Percentiles rank a stretch among this genome's conserved stretches.
These are phyloP conservation scores for Aspergillus tamarii DNA, from an alignment of 2,329 filamentous ascomycete genomes.

Conservation along the genomic window DNA sequence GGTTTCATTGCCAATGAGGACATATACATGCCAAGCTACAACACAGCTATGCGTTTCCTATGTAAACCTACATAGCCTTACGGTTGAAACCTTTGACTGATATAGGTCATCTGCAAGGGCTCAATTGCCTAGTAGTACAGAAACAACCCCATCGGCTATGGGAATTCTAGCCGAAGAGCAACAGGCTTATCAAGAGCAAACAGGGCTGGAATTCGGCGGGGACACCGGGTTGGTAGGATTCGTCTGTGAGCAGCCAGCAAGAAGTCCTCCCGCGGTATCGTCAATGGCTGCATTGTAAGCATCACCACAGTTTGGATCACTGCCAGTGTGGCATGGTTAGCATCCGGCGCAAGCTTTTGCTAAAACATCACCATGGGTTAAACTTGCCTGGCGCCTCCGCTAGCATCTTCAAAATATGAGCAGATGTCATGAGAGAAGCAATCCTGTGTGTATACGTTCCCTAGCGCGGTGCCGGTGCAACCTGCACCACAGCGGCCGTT, in stretches of 20 bases:
- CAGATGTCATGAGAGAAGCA: slow-evolving; percentile 27
- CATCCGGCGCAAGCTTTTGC: no score
- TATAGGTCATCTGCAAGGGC: background rate
- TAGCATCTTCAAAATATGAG: slow-evolving; percentile 22
- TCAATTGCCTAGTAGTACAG: background rate
- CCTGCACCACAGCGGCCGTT: slow-evolving; percentile 24
- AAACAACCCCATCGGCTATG: background rate
- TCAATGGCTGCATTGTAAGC: background rate
- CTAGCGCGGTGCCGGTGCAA: slow-evolving; percentile 17
- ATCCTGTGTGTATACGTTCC: slow-evolving; percentile 24
- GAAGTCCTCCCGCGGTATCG: background rate
- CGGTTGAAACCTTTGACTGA: background rate
- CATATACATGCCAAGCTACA: no score
- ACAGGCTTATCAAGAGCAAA: background rate
- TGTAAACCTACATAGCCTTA: no score
- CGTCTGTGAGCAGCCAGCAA: background rate
- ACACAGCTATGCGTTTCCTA: no score
- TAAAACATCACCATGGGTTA: background rate
- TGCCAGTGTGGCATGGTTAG: background rate
- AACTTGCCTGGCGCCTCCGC: slow-evolving; percentile 16
- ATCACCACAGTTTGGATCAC: background rate
- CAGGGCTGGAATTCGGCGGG: background rate
- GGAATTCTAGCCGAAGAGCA: background rate
- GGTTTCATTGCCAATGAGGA: background rate
- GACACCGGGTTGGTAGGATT: background rate